phyloP scores from a whole-genome alignment of 2,329 filamentous ascomycete genomes.

The Stachybotrys elegans region DNA sequence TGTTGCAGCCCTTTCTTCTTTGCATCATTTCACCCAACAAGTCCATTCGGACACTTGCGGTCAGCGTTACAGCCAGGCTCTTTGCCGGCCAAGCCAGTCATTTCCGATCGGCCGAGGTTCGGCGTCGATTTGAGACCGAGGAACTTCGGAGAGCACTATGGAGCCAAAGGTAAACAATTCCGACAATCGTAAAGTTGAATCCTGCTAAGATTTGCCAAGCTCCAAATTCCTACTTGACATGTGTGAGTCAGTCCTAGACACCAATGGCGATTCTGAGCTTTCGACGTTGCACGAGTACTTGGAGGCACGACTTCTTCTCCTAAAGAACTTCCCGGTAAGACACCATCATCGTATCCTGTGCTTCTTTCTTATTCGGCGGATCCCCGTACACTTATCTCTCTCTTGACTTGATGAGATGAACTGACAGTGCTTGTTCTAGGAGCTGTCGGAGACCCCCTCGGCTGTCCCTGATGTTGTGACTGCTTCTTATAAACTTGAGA shows the following conservation, averaged over 20 bases:
- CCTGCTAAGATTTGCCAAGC: slow-evolving; percentile 13
- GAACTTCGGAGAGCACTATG: slow-evolving; percentile 40
- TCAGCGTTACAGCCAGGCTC: slow-evolving; percentile 42
- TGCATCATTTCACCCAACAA: slow-evolving; percentile 50
- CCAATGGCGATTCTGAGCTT: slow-evolving; percentile 36
- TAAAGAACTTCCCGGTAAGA: slow-evolving; percentile 46
- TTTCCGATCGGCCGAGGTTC: slow-evolving; percentile 18
- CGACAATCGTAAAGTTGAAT: not conserved
- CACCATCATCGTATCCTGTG: too few species aligned
- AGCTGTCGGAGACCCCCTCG: slow-evolving; percentile 47
- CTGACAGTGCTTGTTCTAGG: slow-evolving; percentile 29
- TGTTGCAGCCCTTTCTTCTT: slow-evolving; percentile 47
- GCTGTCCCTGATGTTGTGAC: slow-evolving; percentile 50
- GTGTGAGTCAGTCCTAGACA: slow-evolving; percentile 42
- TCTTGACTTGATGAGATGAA: not conserved
- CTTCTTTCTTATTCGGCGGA: too few species aligned
- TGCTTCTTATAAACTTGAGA: slow-evolving; percentile 54
- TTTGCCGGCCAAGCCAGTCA: slow-evolving; percentile 29
- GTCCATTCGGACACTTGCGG: slow-evolving; percentile 42
- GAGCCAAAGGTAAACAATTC: slow-evolving; percentile 43
- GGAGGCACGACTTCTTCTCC: slow-evolving; percentile 46
- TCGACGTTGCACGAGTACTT: slow-evolving; percentile 51
- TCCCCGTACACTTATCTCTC: not conserved
- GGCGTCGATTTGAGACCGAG: slow-evolving; percentile 16
- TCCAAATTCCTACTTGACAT: slow-evolving; percentile 38